Conservation (phyloP, 2,329 filamentous ascomycete genomes). For the Talaromyces marneffei region DNA sequence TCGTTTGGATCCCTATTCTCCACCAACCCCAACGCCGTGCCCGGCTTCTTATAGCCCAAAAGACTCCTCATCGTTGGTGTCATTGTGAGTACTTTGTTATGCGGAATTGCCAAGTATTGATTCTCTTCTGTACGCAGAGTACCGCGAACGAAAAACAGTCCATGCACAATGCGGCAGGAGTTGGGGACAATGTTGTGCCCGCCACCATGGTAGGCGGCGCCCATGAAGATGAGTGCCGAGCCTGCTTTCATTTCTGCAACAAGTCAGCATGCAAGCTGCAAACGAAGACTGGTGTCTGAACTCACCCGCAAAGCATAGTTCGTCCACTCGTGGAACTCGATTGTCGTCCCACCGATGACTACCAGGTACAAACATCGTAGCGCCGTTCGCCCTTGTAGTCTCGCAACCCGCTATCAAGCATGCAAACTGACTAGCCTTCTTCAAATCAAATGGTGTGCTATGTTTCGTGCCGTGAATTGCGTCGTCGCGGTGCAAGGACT, state of each 20-base stretch:
- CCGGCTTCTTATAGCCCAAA: slow-evolving; percentile 31
- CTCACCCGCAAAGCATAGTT: slow-evolving; percentile 28
- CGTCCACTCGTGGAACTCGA: slow-evolving; percentile 22
- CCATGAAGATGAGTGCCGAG: slow-evolving; percentile 33
- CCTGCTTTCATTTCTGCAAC: slow-evolving; percentile 32
- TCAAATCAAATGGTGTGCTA: slow-evolving; percentile 14
- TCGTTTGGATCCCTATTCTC: slow-evolving; percentile 23
- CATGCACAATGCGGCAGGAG: slow-evolving; percentile 24
- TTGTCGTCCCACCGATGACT: slow-evolving; percentile 28
- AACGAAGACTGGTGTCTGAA: background rate
- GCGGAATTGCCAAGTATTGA: slow-evolving; percentile 29
- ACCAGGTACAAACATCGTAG: slow-evolving; percentile 30
- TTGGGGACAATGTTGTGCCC: slow-evolving; percentile 25
- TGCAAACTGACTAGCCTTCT: slow-evolving; percentile 20
- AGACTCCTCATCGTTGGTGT: slow-evolving; percentile 28
- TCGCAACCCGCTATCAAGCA: slow-evolving; percentile 26
- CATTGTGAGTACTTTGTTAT: slow-evolving; percentile 27
- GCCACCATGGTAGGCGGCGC: slow-evolving; percentile 29
- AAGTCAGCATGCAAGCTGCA: slow-evolving; percentile 14
- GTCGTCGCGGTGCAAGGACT: slow-evolving; percentile 29
- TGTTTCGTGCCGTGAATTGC: slow-evolving; percentile 27
- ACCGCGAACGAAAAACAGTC: slow-evolving; percentile 29
- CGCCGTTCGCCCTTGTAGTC: slow-evolving; percentile 27
- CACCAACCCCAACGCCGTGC: slow-evolving; percentile 27
- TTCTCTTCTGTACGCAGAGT: slow-evolving; percentile 30